These are phyloP conservation scores for Spergularia azorica DNA, from an alignment of 179 eudicot species.

Conservation along the genomic window DNA sequence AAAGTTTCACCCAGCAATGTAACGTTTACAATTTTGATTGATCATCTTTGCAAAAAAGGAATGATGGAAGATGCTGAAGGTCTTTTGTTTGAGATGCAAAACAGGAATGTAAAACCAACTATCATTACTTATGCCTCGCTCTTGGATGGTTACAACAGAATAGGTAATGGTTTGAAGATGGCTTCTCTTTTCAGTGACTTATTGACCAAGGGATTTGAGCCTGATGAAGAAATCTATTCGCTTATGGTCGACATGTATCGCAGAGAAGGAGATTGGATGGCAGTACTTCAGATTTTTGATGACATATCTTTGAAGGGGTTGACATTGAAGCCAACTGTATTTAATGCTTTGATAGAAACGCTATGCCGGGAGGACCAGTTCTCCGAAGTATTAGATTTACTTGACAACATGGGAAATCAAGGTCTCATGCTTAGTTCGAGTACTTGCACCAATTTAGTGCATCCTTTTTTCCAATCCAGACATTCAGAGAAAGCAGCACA, in stretches of 20 bases:
- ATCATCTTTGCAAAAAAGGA: constrained; percentile 58
- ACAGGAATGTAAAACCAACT: constrained; percentile 57
- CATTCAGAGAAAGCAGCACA: constrained; percentile 42
- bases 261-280: constrained; percentile 52
- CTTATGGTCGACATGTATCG: constrained; percentile 45
- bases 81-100: constrained; percentile 64
- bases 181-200: constrained; percentile 60
- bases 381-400: constrained; percentile 39
- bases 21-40: constrained; percentile 69
- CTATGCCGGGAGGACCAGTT: constrained; percentile 40
- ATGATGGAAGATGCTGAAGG: constrained; percentile 72
- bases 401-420: constrained; percentile 56
- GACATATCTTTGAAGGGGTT: constrained; percentile 56
- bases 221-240: constrained; percentile 54
- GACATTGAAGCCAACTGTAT: constrained; percentile 35
- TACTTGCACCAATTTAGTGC: constrained; percentile 48
- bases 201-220: constrained; percentile 59
- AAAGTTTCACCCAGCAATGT: constrained; percentile 56
- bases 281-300: constrained; percentile 50
- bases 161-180: constrained; percentile 56
- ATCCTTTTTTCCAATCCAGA: constrained; percentile 43
- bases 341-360: constrained; percentile 38
- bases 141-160: constrained; percentile 54
- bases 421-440: constrained; percentile 55
- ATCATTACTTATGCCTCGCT: constrained; percentile 63